Percentiles rank a stretch among this genome's conserved stretches.
phyloP scores from a whole-genome alignment of 768 basidiomycete species.

The Zangia roseola region DNA sequence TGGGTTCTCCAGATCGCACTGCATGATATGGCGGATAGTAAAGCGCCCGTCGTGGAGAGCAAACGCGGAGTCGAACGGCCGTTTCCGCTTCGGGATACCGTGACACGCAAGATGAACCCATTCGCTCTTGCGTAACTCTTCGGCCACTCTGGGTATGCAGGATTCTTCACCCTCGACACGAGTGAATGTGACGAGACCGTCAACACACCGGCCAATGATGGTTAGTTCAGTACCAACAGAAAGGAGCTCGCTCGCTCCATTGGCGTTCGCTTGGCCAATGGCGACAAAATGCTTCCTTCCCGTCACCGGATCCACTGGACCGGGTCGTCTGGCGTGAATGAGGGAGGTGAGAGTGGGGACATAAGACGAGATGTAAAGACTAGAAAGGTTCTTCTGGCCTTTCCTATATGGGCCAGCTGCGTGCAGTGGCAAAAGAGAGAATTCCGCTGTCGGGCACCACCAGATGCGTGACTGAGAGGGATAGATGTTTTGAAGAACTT shows the following conservation, averaged over 20 bases:
- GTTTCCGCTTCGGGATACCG: constrained; percentile 5
- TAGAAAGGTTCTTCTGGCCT: constrained; percentile 2
- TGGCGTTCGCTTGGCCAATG: constrained; percentile 1
- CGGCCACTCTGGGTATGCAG: background rate
- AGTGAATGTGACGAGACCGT: background rate
- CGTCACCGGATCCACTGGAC: background rate
- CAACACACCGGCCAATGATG: background rate
- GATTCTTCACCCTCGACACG: background rate
- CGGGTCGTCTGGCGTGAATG: background rate
- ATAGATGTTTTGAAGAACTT: background rate
- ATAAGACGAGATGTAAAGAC: constrained; percentile 15
- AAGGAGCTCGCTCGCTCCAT: background rate
- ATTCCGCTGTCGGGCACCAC: constrained; percentile 14
- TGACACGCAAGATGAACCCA: constrained; percentile 32
- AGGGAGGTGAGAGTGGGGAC: constrained; percentile 14
- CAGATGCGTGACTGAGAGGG: constrained; percentile 4
- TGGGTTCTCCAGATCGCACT: background rate
- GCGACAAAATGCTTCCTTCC: constrained; percentile 1
- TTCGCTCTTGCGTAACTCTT: background rate
- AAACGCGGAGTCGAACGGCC: constrained; percentile 19
- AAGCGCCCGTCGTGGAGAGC: constrained; percentile 10
- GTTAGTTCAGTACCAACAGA: constrained; percentile 1
- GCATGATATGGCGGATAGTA: constrained; percentile 7
- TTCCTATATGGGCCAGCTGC: constrained; percentile 2
- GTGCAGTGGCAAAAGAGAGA: constrained; percentile 1